Conservation (phyloP, 352 stramenopile genomes). For the Phytophthora crassamura region DNA sequence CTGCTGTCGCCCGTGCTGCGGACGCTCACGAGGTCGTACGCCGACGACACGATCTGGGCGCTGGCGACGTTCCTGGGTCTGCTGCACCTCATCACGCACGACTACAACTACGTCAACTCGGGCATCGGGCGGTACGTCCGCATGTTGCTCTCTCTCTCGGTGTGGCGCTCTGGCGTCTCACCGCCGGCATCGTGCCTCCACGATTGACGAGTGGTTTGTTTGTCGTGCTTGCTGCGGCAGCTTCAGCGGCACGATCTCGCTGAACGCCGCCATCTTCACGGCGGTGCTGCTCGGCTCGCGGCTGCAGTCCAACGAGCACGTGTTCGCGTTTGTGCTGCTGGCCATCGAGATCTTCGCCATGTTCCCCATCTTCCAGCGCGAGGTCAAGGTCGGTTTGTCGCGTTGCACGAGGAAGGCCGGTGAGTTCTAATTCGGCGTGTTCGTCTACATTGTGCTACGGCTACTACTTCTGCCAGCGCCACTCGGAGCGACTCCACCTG, state of each 20-base stretch:
- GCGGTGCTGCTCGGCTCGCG: slow-evolving; percentile 92
- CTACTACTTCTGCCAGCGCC: slow-evolving; percentile 33
- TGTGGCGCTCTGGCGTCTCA: background rate
- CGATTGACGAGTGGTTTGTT: slow-evolving; percentile 11
- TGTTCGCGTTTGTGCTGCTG: slow-evolving; percentile 92
- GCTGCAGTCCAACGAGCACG: slow-evolving; percentile 90
- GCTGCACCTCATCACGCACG: slow-evolving; percentile 91
- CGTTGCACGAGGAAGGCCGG: background rate
- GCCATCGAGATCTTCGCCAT: slow-evolving; percentile 92
- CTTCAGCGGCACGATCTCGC: slow-evolving; percentile 89
- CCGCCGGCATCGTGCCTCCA: background rate
- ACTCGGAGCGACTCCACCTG: slow-evolving; percentile 75
- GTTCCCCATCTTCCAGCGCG: slow-evolving; percentile 87
- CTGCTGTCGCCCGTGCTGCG: slow-evolving; percentile 91
- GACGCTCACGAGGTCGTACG: slow-evolving; percentile 91
- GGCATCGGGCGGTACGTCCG: slow-evolving; percentile 66
- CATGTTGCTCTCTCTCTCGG: background rate
- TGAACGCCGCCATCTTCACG: slow-evolving; percentile 94
- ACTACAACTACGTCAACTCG: slow-evolving; percentile 91
- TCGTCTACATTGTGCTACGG: background rate
- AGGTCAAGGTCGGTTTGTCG: slow-evolving; percentile 71
- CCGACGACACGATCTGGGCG: slow-evolving; percentile 93
- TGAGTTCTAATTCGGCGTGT: slow-evolving; percentile 8
- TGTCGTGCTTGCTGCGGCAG: slow-evolving; percentile 29
- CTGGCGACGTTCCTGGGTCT: slow-evolving; percentile 77